These are phyloP conservation scores for Verticillium nonalfalfae DNA, from an alignment of 2,329 filamentous ascomycete genomes.

Conservation along the genomic window DNA sequence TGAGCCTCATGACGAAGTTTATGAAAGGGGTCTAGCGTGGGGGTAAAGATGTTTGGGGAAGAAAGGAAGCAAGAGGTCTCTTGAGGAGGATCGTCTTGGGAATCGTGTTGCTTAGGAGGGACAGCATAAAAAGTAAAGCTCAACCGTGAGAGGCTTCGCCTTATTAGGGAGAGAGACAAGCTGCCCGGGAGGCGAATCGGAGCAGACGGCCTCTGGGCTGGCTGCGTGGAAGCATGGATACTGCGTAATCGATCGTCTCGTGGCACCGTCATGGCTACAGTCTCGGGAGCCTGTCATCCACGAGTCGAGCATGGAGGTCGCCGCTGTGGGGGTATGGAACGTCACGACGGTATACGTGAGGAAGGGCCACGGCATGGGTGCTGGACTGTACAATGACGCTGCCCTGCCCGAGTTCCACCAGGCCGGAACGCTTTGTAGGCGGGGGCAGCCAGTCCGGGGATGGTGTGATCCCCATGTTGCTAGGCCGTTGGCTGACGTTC, in stretches of 20 bases:
- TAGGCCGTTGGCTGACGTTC: not conserved
- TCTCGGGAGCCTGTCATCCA: slow-evolving; percentile 2
- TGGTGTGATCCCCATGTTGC: slow-evolving; percentile 5
- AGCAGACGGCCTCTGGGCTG: not conserved
- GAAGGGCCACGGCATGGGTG: not conserved
- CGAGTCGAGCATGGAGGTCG: slow-evolving; percentile 5
- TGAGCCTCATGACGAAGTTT: slow-evolving; percentile 62
- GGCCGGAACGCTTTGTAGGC: not conserved
- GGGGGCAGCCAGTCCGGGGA: not conserved
- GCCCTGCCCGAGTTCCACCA: not conserved
- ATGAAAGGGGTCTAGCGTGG: slow-evolving; percentile 13
- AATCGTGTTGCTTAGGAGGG: slow-evolving; percentile 8
- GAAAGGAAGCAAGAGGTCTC: not conserved
- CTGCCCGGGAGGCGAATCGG: not conserved
- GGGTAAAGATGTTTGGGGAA: slow-evolving; percentile 1
- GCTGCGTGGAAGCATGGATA: not conserved
- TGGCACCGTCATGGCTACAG: slow-evolving; percentile 10
- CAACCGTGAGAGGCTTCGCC: slow-evolving; percentile 1
- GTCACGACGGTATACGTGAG: slow-evolving; percentile 6
- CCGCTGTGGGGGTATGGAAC: slow-evolving; percentile 11
- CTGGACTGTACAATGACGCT: not conserved
- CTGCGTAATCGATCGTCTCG: not conserved
- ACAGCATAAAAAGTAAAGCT: not conserved
- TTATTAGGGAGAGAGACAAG: not conserved
- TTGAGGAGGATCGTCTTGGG: not conserved